Evolutionary conservation across 108 stramenopile species (phyloP).

Genomic region (Fragilaria crotonensis): DNA sequence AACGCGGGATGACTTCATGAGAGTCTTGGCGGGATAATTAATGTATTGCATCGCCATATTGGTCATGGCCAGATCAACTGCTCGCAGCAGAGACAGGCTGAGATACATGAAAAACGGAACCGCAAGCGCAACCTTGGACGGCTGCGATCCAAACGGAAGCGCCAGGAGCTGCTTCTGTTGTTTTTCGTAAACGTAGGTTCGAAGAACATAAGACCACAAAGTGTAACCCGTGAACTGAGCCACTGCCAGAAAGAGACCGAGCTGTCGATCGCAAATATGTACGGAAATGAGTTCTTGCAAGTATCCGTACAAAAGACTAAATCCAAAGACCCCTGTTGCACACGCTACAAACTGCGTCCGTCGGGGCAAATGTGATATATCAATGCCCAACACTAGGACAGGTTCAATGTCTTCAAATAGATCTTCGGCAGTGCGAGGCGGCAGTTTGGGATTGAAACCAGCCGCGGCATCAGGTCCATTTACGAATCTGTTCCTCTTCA

Average conservation of each 20-base stretch:
- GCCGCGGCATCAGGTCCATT: not conserved
- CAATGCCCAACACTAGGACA: constrained; percentile 65
- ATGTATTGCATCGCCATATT: constrained; percentile 89
- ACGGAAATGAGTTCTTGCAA: constrained; percentile 84
- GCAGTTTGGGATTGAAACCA: not conserved
- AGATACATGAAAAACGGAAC: constrained; percentile 71
- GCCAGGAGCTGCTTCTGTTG: constrained; percentile 11
- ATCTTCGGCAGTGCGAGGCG: not conserved
- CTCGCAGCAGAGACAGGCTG: constrained; percentile 63
- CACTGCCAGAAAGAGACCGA: constrained; percentile 75
- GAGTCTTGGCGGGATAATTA: constrained; percentile 88
- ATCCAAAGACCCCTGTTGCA: constrained; percentile 72
- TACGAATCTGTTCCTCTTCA: not conserved
- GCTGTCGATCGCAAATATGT: constrained; percentile 59
- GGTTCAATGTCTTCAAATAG: constrained; percentile 25
- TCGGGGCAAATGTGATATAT: constrained; percentile 53
- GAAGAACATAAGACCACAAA: constrained; percentile 39
- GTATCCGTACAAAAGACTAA: constrained; percentile 79
- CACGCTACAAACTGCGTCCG: constrained; percentile 60
- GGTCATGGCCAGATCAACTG: constrained; percentile 83
- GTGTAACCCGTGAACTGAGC: constrained; percentile 80
- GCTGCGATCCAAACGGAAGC: not conserved
- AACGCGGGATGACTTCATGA: constrained; percentile 76
- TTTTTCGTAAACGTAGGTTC: constrained; percentile 36
- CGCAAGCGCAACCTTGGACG: not conserved